Base-by-base conservation (phyloP, 2,329 filamentous ascomycete genomes). In the Fusarium lateritium region DNA sequence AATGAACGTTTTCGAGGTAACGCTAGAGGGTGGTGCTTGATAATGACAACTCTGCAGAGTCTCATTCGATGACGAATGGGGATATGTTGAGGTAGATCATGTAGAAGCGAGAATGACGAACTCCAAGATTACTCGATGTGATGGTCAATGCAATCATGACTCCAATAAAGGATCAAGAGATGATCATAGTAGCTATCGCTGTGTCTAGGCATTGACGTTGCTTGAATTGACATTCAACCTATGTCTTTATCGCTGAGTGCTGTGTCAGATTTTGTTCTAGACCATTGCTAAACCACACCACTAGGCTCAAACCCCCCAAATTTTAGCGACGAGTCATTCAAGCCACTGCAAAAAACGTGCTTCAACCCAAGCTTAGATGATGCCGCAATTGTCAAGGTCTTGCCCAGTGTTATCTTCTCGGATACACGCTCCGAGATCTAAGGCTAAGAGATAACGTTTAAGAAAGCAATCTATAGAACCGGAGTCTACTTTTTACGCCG, bases 401-500 rank as follows among this genome's bases (percentile, higher is more conserved):
- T 19, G 19, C 19, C 19, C 19, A 19, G 19, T 19, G 19, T 19
- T 19, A 19, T 19, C 19, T 24, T 26, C 13, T 22, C n/a, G 44
- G 54, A 13, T 28, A 40, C 28, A 50, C 21, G 15, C 28, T 14
- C n/a, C 55, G n/a, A 33, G n/a, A 50, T 24, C 22, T 31, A 15
- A 45, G 40, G 45, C 31, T 19, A 28, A 24, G n/a, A 47, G 40
- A 43, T 22, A 49, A 11, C n/a, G 38, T 21, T n/a, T 11, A 21
- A 39, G 26, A 42, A 43, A 40, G 43, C 19, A 38, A 7, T 17
- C 31, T 26, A 39, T 24, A 38, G 31, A 21, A 38, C 5, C 2
- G 66, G 66, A 55, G n/a, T 31, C 65, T 69, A 69, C 33, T 70
- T 69, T 43, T 42, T 50, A n/a, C 11, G 17, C 62, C 66, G 66